Conservation (phyloP, 2,329 filamentous ascomycete genomes). For the Pseudopithomyces maydicus region DNA sequence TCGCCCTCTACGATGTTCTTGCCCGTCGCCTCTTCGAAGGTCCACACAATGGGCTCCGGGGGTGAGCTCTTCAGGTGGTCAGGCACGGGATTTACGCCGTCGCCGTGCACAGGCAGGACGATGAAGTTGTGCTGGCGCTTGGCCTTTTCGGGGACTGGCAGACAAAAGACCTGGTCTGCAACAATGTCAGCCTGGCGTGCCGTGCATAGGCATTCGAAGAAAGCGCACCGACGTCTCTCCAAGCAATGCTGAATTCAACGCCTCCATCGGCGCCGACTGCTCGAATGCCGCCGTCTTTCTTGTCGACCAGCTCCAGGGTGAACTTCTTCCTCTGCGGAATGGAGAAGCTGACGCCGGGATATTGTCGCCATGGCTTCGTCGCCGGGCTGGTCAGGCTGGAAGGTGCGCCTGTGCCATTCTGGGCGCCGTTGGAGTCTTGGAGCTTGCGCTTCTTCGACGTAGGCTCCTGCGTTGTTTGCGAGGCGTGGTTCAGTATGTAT, state of each 20-base stretch:
- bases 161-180: slow-evolving; percentile 62
- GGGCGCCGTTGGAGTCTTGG: slow-evolving; percentile 29
- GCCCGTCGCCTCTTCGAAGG: slow-evolving; percentile 59
- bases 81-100: slow-evolving; percentile 53
- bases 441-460: slow-evolving; percentile 48
- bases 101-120: slow-evolving; percentile 59
- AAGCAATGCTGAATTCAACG: slow-evolving; percentile 59
- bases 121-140: slow-evolving; percentile 68
- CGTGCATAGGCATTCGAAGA: too few species aligned
- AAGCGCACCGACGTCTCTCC: slow-evolving; percentile 53
- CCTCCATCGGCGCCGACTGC: slow-evolving; percentile 57
- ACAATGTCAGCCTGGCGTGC: neutral
- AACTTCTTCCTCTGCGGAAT: slow-evolving; percentile 69
- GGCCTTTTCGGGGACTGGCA: slow-evolving; percentile 68
- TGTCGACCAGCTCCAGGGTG: slow-evolving; percentile 60
- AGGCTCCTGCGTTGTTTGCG: slow-evolving; percentile 30
- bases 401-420: slow-evolving; percentile 20
- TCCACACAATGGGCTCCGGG: slow-evolving; percentile 65
- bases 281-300: slow-evolving; percentile 50
- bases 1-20: slow-evolving; percentile 51
- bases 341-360: slow-evolving; percentile 62
- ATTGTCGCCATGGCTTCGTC: slow-evolving; percentile 35
- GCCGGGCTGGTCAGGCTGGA: slow-evolving; percentile 27
- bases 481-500: slow-evolving; percentile 36
- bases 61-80: slow-evolving; percentile 44